Conservation (phyloP, 2,329 filamentous ascomycete species). For the Chaetomium sp. region DNA sequence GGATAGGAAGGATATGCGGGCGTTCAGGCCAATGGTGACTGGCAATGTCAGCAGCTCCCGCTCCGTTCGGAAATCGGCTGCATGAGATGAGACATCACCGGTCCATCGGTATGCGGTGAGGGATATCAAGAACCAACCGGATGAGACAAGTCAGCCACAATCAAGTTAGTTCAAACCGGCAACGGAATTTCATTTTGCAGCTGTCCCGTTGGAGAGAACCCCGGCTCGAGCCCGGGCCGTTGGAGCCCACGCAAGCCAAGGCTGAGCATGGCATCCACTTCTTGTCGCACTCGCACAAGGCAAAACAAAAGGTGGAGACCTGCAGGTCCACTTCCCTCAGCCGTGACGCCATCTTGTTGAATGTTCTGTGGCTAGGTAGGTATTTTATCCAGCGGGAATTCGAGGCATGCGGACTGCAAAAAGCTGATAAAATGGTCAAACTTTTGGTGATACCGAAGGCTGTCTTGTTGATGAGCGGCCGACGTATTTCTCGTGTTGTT, state of each 20-base stretch:
- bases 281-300: neutral
- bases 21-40: neutral
- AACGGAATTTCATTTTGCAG: neutral
- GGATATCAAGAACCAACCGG: neutral
- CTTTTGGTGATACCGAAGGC: neutral
- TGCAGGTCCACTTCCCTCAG: constrained; percentile 23
- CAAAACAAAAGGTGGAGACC: constrained; percentile 18
- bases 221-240: neutral
- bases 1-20: neutral
- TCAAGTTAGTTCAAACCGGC: neutral
- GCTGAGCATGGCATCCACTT: neutral
- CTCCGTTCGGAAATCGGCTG: neutral
- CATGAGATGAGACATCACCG: neutral
- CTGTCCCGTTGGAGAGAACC: neutral
- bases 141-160: neutral
- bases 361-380: neutral
- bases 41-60: neutral
- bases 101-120: neutral
- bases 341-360: constrained; percentile 5
- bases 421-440: neutral
- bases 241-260: constrained; percentile 18
- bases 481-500: neutral
- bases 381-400: neutral
- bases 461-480: neutral
- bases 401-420: neutral